phyloP scores from a whole-genome alignment of 23 red algal genomes.

The Gracilaria gracilis region DNA sequence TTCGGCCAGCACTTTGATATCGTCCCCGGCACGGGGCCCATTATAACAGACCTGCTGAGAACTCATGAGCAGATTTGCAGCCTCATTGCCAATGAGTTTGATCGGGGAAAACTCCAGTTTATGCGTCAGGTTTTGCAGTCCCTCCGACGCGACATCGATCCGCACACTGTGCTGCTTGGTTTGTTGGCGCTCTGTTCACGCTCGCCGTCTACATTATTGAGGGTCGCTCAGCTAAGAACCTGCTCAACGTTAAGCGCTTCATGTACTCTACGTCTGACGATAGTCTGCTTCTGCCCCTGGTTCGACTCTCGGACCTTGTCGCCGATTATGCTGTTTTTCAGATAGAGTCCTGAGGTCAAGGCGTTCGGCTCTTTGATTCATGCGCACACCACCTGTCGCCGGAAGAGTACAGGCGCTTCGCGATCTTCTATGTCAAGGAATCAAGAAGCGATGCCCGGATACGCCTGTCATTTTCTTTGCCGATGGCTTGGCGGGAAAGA shows the following conservation, averaged over 20 bases:
- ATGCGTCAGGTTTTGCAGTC: conserved; percentile 62
- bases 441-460: conserved; percentile 37
- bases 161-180: conserved; percentile 62
- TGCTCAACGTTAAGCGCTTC: conserved; percentile 77
- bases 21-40: conserved; percentile 69
- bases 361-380: conserved; percentile 90
- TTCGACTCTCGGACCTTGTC: conserved; percentile 48
- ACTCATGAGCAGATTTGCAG: background rate
- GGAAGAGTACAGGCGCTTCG: conserved; percentile 73
- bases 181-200: conserved; percentile 90
- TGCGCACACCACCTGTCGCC: conserved; percentile 92
- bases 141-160: conserved; percentile 25
- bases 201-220: conserved; percentile 89
- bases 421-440: conserved; percentile 56
- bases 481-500: conserved; percentile 83
- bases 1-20: conserved; percentile 89
- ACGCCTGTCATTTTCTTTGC: conserved; percentile 87
- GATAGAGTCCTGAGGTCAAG: conserved; percentile 75
- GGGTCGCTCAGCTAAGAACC: conserved; percentile 70
- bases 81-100: conserved; percentile 27
- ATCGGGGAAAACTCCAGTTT: conserved; percentile 58
- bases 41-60: conserved; percentile 66
- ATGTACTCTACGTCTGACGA: conserved; percentile 64
- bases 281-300: conserved; percentile 51
- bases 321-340: conserved; percentile 84